Percentiles rank a stretch among this genome's conserved stretches.
These are phyloP conservation scores for Tanacetum coccineum DNA, from an alignment of 129 eudicot genomes.

Conservation along the genomic window DNA sequence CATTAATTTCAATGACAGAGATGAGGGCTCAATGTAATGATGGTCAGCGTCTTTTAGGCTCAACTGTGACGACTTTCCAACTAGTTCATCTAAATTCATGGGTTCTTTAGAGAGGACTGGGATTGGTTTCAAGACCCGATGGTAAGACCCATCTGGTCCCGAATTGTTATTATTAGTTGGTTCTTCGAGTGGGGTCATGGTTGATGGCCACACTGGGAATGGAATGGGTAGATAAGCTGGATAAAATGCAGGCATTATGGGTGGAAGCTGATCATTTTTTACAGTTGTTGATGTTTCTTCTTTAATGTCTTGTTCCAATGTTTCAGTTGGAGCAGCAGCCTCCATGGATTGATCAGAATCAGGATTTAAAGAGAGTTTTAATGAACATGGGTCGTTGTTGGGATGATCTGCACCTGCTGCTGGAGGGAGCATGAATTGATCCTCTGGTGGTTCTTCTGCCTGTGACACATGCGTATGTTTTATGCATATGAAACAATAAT, in stretches of 20 bases:
- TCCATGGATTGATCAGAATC: conserved; percentile 54
- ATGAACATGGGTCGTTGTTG: conserved; percentile 35
- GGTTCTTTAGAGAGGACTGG: conserved; percentile 58
- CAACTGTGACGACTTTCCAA: conserved; percentile 68
- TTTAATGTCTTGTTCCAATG: conserved; percentile 28
- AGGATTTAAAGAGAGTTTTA: conserved; percentile 64
- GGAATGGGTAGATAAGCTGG: conserved; percentile 56
- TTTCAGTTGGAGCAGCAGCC: conserved; percentile 25
- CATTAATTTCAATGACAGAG: conserved; percentile 48
- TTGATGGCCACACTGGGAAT: conserved; percentile 56
- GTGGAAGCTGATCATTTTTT: conserved; percentile 33
- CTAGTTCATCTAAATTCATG: conserved; percentile 56
- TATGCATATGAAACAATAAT: no score
- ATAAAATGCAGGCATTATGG: conserved; percentile 42
- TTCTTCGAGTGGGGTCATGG: conserved; percentile 33
- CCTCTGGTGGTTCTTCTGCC: no score
- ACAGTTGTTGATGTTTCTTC: conserved; percentile 30
- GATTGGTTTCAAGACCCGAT: conserved; percentile 53
- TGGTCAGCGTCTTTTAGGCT: conserved; percentile 44
- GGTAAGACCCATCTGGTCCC: conserved; percentile 38
- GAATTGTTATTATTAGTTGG: conserved; percentile 4
- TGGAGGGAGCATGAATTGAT: no score
- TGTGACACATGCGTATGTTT: no score
- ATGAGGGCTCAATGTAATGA: conserved; percentile 36
- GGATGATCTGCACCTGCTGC: conserved; percentile 31